Conservation (phyloP, 768 basidiomycete genomes). For the Inosperma sp. region DNA sequence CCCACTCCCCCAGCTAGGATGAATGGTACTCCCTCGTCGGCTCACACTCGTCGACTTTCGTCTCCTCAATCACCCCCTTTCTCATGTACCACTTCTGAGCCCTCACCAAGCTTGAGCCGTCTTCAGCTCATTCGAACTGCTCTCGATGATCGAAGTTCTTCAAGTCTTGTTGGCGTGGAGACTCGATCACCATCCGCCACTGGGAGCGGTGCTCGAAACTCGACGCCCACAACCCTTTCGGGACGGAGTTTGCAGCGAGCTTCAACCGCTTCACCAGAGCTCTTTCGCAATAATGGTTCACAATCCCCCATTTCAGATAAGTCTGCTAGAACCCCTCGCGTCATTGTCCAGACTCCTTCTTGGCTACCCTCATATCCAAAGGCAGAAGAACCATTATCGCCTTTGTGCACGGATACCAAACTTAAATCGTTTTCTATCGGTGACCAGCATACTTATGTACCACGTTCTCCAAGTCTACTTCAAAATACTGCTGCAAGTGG, state of each 20-base stretch:
- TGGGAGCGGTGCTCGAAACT: neutral
- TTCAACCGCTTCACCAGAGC: constrained; percentile 1
- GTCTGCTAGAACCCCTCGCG: neutral
- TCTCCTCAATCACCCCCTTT: no score
- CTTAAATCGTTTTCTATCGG: no score
- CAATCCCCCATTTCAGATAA: neutral
- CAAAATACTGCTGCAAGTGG: no score
- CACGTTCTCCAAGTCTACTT: no score
- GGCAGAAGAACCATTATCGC: constrained; percentile 2
- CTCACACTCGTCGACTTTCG: no score
- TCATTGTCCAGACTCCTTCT: no score
- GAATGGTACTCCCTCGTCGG: no score
- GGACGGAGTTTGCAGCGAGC: neutral
- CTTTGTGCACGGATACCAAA: constrained; percentile 4
- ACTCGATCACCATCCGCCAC: neutral
- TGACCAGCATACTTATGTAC: no score
- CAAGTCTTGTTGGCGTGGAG: neutral
- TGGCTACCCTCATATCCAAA: neutral
- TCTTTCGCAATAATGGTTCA: constrained; percentile 11
- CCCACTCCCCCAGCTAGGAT: neutral
- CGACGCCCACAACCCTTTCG: neutral
- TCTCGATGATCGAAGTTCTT: neutral
- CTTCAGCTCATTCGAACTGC: constrained; percentile 12
- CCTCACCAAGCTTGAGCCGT: constrained; percentile 12
- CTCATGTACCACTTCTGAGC: constrained; percentile 16